phyloP scores from a whole-genome alignment of 2,329 filamentous ascomycete genomes.

The Talaromyces sp. region DNA sequence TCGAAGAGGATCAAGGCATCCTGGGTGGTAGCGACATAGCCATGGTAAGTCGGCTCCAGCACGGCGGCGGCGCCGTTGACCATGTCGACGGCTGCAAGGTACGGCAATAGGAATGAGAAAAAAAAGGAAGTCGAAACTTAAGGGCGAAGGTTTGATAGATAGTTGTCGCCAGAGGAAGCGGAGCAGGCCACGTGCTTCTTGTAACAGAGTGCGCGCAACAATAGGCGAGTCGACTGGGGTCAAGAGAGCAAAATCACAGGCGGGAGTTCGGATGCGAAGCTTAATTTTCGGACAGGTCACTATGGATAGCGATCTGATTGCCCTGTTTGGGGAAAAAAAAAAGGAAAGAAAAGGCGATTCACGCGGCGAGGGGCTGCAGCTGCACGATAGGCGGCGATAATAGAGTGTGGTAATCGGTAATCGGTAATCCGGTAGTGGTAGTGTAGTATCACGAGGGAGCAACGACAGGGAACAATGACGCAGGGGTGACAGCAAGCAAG shows the following conservation, averaged over 20 bases:
- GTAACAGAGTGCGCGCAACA: not conserved
- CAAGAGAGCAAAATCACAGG: not conserved
- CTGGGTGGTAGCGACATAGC: constrained; percentile 61
- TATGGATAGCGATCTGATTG: not conserved
- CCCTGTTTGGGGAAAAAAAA: not conserved
- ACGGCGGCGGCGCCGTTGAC: constrained; percentile 41
- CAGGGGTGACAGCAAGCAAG: not conserved
- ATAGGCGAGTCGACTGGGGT: not conserved
- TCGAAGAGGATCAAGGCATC: constrained; percentile 80
- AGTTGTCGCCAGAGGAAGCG: not conserved
- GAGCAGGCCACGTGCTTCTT: not conserved
- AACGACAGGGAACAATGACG: not conserved
- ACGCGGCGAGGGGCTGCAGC: not conserved
- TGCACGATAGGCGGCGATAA: not conserved
- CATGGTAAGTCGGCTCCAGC: constrained; percentile 61
- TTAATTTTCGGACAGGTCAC: not conserved
- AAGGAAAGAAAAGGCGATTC: not conserved
- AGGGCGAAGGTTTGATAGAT: not conserved
- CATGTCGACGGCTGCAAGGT: constrained; percentile 19
- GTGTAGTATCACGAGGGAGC: not conserved
- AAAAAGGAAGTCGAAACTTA: not conserved
- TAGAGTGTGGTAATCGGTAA: no score
- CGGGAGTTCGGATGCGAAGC: not conserved
- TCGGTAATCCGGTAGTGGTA: no score
- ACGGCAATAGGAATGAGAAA: not conserved